These are phyloP conservation scores for Barnettozyma californica DNA, from an alignment of 805 yeast genomes.

Conservation along the genomic window DNA sequence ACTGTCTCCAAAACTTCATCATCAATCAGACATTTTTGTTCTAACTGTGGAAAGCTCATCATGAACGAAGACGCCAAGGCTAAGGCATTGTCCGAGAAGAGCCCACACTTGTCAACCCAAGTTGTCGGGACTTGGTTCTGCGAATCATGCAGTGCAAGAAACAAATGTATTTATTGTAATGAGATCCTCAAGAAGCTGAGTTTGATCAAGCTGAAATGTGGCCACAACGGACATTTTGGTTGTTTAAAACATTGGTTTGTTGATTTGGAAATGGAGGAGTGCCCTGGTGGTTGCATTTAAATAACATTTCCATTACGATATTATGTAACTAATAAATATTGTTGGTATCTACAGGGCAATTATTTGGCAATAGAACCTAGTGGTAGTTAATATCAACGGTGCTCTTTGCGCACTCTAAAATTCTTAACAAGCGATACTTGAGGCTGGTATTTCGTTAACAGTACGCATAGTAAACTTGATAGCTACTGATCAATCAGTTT, in stretches of 20 bases:
- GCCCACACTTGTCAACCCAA: slow-evolving; percentile 6
- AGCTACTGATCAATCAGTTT: too few species aligned
- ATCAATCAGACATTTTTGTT: slow-evolving; percentile 53
- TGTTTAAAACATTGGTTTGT: slow-evolving; percentile 78
- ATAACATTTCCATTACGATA: not conserved
- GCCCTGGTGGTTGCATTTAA: slow-evolving; percentile 61
- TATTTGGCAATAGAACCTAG: too few species aligned
- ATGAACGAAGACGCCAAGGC: slow-evolving; percentile 52
- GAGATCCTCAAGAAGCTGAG: slow-evolving; percentile 71
- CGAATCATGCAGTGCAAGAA: slow-evolving; percentile 52
- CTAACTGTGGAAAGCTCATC: slow-evolving; percentile 52
- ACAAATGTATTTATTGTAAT: slow-evolving; percentile 63
- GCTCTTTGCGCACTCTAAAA: too few species aligned
- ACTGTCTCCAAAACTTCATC: slow-evolving; percentile 24
- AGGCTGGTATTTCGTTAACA: too few species aligned
- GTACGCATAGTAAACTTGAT: too few species aligned
- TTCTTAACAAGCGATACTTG: too few species aligned
- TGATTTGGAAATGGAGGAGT: slow-evolving; percentile 55
- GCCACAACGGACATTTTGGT: slow-evolving; percentile 80
- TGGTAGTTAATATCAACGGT: too few species aligned
- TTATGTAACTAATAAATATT: too few species aligned
- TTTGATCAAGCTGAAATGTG: slow-evolving; percentile 61
- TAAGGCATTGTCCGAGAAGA: slow-evolving; percentile 14
- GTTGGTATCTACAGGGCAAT: too few species aligned
- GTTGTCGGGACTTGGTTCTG: slow-evolving; percentile 82